Base-by-base conservation (phyloP, 1,139 yeast genomes). In the Saccharomyces hybrid region DNA sequence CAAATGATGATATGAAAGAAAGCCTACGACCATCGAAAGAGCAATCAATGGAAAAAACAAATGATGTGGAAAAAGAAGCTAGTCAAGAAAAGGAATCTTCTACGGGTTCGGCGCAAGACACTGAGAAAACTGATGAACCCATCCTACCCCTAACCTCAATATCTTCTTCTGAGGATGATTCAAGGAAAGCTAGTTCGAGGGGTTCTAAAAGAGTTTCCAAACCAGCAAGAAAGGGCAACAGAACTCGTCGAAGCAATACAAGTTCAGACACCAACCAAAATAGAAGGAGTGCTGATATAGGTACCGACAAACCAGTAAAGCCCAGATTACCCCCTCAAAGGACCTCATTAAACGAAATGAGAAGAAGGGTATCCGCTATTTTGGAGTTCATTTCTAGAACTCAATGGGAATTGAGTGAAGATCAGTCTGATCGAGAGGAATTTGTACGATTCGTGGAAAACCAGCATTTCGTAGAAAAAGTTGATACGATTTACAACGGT, bases 381-480 rank as follows among this genome's bases (percentile, higher is more conserved):
- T 74, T 91, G 63, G 98, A 93, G 71, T 93, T 91, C 78, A 78
- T 91, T 31, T 89, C 89, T 7, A 76, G 96, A 50, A 85, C 95
- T 1, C 96, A 89, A 67, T 70, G 83, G 55, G 97, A 93, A 65
- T 73, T 90, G 57, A 84, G 83, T 48, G 81, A 80, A 52, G 96
- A 90, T 64, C 83, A 83, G 59, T 73, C 76, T 8, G 77, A 78
- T 55, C 80, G 87, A 61, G 72, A 74, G 46, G 77, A 75, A 59
- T 68, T 83, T 56, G 72, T 80, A 50, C 73, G 72, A 48, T 73
- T 67, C 57, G 71, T 73, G n/a, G 77, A 76, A 58, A 76, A 76
- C 56, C 75, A 75, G 44, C 61, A 61, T 26, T 66, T 70, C 51
- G 62, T 69, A 49, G 56, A 61, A 29, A 64, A 62, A 51, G 64